Conservation (phyloP, 2,329 filamentous ascomycete species). For the Tolypocladium sp. region DNA sequence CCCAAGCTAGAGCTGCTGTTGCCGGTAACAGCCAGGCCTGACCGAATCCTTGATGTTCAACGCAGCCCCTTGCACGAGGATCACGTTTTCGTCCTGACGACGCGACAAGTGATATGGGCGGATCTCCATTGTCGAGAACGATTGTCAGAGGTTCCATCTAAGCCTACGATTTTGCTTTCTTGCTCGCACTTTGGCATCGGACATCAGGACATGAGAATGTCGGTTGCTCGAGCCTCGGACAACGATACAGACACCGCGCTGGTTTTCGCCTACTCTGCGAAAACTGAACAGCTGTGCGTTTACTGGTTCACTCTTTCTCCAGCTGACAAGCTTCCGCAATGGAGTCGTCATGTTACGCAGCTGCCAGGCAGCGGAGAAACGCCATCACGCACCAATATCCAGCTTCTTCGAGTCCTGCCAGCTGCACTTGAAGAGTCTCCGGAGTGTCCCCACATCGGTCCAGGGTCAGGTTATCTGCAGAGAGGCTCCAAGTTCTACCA, state of each 20-base stretch:
- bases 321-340: constrained; percentile 20
- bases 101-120: constrained; percentile 39
- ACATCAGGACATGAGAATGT: constrained; percentile 17
- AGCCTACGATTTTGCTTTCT: constrained; percentile 15
- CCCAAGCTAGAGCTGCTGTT: constrained; percentile 16
- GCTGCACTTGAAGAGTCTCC: constrained; percentile 10
- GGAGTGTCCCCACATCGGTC: constrained; percentile 6
- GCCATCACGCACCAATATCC: constrained; percentile 6
- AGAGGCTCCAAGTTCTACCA: constrained; percentile 36
- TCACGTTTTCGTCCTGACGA: constrained; percentile 52
- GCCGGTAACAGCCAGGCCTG: constrained; percentile 14
- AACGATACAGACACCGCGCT: constrained; percentile 13
- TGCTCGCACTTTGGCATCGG: constrained; percentile 19
- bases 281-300: constrained; percentile 19
- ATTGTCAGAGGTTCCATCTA: constrained; percentile 3
- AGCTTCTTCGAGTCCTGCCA: constrained; percentile 18
- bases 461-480: constrained; percentile 20
- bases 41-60: constrained; percentile 47
- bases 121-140: constrained; percentile 20
- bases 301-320: constrained; percentile 23
- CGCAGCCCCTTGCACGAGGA: constrained; percentile 33
- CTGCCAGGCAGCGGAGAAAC: constrained; percentile 10
- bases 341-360: constrained; percentile 25
- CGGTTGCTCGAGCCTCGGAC: constrained; percentile 14
- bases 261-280: constrained; percentile 24